These are phyloP conservation scores for Lactarius sp. DNA, from an alignment of 768 basidiomycete species.

Conservation along the genomic window DNA sequence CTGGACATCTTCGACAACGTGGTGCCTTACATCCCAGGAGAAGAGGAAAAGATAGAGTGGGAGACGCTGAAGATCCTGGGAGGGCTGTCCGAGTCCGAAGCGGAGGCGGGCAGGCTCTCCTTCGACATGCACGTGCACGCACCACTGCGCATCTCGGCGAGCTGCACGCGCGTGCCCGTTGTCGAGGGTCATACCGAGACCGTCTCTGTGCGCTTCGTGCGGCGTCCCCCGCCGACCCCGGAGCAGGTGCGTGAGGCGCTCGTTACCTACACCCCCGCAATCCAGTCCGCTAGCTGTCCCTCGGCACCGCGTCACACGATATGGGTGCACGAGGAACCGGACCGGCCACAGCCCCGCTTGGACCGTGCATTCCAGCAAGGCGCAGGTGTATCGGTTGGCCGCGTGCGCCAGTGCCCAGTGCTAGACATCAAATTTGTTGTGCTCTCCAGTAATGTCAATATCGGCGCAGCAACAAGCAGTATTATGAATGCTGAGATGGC, in stretches of 20 bases:
- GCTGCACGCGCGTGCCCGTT: slow-evolving; percentile 93
- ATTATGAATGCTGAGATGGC: slow-evolving; percentile 98
- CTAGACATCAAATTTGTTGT: slow-evolving; percentile 96
- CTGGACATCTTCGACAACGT: slow-evolving; percentile 96
- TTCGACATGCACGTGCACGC: slow-evolving; percentile 85
- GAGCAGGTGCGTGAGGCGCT: slow-evolving; percentile 87
- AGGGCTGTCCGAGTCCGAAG: slow-evolving; percentile 54
- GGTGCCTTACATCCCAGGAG: slow-evolving; percentile 89
- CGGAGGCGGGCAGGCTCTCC: slow-evolving; percentile 37
- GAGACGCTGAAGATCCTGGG: slow-evolving; percentile 97
- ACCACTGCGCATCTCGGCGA: slow-evolving; percentile 85
- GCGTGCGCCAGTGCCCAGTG: slow-evolving; percentile 86
- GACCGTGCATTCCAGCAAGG: slow-evolving; percentile 90
- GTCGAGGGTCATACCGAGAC: slow-evolving; percentile 93
- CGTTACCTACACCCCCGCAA: slow-evolving; percentile 65
- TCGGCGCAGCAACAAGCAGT: slow-evolving; percentile 94
- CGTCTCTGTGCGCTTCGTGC: slow-evolving; percentile 79
- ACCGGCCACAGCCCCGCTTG: slow-evolving; percentile 90
- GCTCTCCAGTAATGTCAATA: slow-evolving; percentile 87
- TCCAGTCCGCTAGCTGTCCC: slow-evolving; percentile 71
- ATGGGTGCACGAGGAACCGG: slow-evolving; percentile 87
- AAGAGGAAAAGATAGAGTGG: slow-evolving; percentile 99
- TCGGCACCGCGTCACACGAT: slow-evolving; percentile 82
- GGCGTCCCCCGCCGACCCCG: slow-evolving; percentile 75
- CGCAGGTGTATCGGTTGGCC: slow-evolving; percentile 85